These are phyloP conservation scores for Gonium pectorale DNA, from an alignment of 139 green algal genomes.

Conservation along the genomic window DNA sequence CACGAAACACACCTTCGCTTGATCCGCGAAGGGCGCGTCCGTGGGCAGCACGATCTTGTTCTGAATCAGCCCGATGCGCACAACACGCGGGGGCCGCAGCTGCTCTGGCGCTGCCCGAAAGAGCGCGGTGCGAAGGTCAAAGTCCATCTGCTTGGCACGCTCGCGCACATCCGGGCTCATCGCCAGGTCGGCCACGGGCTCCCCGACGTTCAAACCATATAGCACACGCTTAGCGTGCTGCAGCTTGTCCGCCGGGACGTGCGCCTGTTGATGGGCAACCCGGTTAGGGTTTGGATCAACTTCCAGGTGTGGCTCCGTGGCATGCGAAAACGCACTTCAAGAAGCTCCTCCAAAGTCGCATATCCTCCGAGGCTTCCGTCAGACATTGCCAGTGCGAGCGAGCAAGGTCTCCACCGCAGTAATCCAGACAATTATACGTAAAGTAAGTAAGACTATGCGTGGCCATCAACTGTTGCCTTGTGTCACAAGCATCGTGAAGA, in stretches of 20 bases:
- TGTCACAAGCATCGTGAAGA: no score
- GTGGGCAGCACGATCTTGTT: slow-evolving; percentile 85
- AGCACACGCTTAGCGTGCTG: slow-evolving; percentile 81
- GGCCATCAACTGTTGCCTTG: no score
- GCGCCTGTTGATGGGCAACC: slow-evolving; percentile 48
- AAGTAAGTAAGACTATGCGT: no score
- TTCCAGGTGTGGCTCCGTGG: neutral
- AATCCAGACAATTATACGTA: no score
- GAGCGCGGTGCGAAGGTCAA: slow-evolving; percentile 81
- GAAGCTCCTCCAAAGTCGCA: slow-evolving; percentile 62
- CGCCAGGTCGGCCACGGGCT: slow-evolving; percentile 60
- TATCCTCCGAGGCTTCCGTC: slow-evolving; percentile 58
- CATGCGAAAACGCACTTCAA: slow-evolving; percentile 69
- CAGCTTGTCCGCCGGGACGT: slow-evolving; percentile 79
- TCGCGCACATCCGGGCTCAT: neutral
- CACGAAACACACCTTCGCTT: slow-evolving; percentile 60
- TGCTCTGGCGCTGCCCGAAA: slow-evolving; percentile 89
- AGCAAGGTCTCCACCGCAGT: no score
- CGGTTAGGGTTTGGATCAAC: neutral
- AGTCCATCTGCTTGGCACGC: slow-evolving; percentile 42
- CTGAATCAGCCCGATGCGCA: slow-evolving; percentile 91
- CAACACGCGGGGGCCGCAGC: slow-evolving; percentile 76
- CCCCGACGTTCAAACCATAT: slow-evolving; percentile 79
- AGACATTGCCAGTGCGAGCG: no score
- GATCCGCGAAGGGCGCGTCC: slow-evolving; percentile 84